phyloP scores from a whole-genome alignment of 2,329 filamentous ascomycete species.

The Gnomoniopsis smithogilvyi region DNA sequence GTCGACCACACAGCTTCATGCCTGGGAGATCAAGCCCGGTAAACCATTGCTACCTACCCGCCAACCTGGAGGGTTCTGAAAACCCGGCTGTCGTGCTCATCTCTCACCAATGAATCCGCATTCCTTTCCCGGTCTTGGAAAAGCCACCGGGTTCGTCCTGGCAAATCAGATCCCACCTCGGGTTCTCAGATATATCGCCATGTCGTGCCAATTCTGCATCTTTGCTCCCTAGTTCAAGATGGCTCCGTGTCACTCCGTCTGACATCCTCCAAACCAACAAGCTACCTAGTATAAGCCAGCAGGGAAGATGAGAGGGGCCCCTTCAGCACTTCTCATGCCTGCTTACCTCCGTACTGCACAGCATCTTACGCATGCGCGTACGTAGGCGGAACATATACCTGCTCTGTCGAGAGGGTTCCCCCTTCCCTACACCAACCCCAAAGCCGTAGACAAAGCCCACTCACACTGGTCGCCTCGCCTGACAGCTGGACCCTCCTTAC shows the following conservation, averaged over 20 bases:
- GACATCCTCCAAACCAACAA: not conserved
- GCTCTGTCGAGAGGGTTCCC: not conserved
- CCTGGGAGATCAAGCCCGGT: not conserved
- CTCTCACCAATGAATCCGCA: not conserved
- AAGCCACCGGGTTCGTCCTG: not conserved
- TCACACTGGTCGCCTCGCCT: not conserved
- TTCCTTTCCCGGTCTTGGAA: not conserved
- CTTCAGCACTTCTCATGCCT: too few relatives aligned
- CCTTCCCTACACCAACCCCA: not conserved
- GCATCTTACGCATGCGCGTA: not conserved
- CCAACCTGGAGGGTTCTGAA: not conserved
- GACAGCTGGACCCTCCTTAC: slow-evolving; percentile 1
- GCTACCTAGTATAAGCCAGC: not conserved
- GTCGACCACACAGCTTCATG: not conserved
- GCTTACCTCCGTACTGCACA: not conserved
- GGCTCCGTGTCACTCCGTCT: not conserved
- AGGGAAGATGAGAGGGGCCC: not conserved
- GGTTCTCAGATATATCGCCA: not conserved
- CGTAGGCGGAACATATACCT: too few relatives aligned
- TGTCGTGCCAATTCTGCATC: not conserved
- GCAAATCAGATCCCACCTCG: not conserved
- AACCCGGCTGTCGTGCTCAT: not conserved
- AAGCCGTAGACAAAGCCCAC: not conserved
- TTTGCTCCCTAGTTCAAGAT: not conserved
- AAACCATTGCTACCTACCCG: not conserved